Percentiles rank a stretch among this genome's conserved stretches.
phyloP scores from a whole-genome alignment of 768 basidiomycete genomes.

The Kockovaella imperatae region DNA sequence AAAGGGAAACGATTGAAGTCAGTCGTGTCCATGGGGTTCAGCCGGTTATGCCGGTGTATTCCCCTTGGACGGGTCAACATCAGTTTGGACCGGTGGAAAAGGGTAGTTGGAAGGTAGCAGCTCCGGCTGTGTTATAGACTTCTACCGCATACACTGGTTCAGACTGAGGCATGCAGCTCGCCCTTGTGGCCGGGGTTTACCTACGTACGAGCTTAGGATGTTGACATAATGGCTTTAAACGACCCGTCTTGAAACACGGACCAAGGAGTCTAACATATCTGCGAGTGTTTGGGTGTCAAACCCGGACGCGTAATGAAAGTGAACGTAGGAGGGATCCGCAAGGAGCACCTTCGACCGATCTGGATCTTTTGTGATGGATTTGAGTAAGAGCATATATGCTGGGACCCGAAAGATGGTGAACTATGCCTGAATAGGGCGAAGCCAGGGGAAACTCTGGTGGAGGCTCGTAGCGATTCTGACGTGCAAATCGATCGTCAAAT shows the following conservation, averaged over 20 bases:
- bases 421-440: slow-evolving; percentile 83
- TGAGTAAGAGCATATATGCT: slow-evolving; percentile 75
- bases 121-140: slow-evolving; percentile 63
- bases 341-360: slow-evolving; percentile 69
- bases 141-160: slow-evolving; percentile 52
- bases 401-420: slow-evolving; percentile 87
- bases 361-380: slow-evolving; percentile 64
- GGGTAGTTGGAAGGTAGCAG: slow-evolving; percentile 57
- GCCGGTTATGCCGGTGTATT: slow-evolving; percentile 55
- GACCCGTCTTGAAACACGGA: slow-evolving; percentile 78
- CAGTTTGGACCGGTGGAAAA: slow-evolving; percentile 59
- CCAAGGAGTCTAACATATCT: slow-evolving; percentile 78
- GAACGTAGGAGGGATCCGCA: slow-evolving; percentile 56
- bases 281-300: slow-evolving; percentile 72
- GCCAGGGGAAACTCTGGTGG: slow-evolving; percentile 95
- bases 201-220: slow-evolving; percentile 61
- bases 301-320: slow-evolving; percentile 64
- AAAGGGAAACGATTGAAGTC: slow-evolving; percentile 70
- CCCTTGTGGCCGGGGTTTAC: slow-evolving; percentile 52
- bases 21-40: slow-evolving; percentile 57
- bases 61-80: slow-evolving; percentile 59
- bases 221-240: slow-evolving; percentile 71
- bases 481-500: slow-evolving; percentile 93
- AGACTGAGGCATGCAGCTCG: slow-evolving; percentile 61
- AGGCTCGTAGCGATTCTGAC: slow-evolving; percentile 92